Percentiles rank a stretch among this genome's conserved stretches.
Evolutionary conservation across 805 yeast species (phyloP).

Genomic region (Ogataea zsoltii): DNA sequence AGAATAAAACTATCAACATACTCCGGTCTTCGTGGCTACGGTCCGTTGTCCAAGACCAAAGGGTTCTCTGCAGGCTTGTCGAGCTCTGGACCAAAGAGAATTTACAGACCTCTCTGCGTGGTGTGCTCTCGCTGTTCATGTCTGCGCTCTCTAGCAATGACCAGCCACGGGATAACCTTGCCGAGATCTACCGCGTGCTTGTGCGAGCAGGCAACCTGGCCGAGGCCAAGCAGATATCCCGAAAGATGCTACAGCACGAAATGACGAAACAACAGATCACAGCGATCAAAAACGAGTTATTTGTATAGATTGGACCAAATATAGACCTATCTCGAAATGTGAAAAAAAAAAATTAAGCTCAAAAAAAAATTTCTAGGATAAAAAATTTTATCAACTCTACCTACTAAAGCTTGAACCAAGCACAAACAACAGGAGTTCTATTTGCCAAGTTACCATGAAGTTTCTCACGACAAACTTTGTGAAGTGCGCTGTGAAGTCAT

Average conservation of each 20-base stretch:
- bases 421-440: background rate
- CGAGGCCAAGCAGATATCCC: slow-evolving; percentile 8
- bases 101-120: background rate
- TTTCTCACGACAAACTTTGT: slow-evolving; percentile 95
- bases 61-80: slow-evolving; percentile 6
- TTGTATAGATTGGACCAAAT: background rate
- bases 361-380: background rate
- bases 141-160: background rate
- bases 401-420: background rate
- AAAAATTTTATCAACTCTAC: background rate
- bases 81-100: slow-evolving; percentile 8
- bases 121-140: slow-evolving; percentile 1
- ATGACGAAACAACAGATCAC: background rate
- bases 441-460: slow-evolving; percentile 57
- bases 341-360: slow-evolving; percentile 4
- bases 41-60: slow-evolving; percentile 6
- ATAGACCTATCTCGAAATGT: background rate
- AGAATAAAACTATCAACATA: background rate
- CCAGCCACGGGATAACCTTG: slow-evolving; percentile 2
- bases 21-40: slow-evolving; percentile 11
- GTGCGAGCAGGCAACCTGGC: slow-evolving; percentile 10
- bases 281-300: background rate
- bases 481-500: slow-evolving; percentile 83
- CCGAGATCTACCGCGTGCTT: slow-evolving; percentile 9
- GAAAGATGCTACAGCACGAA: background rate